A percentile compares a stretch with the other conserved stretches of the same genome.
Evolutionary conservation across 2,329 filamentous ascomycete species (phyloP).

Genomic region (Cryphonectria nitschkei): DNA sequence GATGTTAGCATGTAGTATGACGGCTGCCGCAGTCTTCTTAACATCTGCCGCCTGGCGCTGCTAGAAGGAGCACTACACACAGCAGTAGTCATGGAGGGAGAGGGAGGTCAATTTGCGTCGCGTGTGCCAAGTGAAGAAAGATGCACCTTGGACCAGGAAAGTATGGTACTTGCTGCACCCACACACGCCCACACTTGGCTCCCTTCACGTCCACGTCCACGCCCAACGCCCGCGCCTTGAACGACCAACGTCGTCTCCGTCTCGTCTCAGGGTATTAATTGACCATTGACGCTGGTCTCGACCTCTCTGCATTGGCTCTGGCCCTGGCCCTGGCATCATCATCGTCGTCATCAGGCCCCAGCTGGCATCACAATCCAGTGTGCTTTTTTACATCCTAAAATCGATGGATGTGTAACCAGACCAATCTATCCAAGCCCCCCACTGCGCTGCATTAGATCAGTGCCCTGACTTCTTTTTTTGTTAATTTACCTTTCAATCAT

Average conservation of each 20-base stretch:
- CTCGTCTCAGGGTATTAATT: neutral
- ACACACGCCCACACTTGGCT: neutral
- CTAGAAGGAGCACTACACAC: neutral
- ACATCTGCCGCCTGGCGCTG: neutral
- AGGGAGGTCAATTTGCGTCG: neutral
- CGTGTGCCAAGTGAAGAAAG: neutral
- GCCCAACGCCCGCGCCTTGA: neutral
- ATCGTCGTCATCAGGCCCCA: neutral
- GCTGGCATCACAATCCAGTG: neutral
- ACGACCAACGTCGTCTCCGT: constrained; percentile 2
- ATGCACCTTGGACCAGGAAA: constrained; percentile 3
- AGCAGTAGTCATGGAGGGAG: neutral
- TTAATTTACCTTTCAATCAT: neutral
- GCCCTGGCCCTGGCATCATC: neutral
- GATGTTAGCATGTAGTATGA: neutral
- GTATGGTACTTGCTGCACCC: neutral
- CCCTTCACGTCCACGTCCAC: constrained; percentile 7
- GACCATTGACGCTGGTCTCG: neutral
- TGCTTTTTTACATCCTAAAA: neutral
- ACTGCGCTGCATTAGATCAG: neutral
- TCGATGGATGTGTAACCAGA: neutral
- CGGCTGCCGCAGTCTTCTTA: neutral
- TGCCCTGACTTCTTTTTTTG: neutral
- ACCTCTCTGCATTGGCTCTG: neutral
- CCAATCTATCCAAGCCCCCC: neutral